A percentile compares a stretch with the other conserved stretches of the same genome.
Conservation (phyloP, 441 rosid genomes). For the Euphorbia schlechtendalii region DNA sequence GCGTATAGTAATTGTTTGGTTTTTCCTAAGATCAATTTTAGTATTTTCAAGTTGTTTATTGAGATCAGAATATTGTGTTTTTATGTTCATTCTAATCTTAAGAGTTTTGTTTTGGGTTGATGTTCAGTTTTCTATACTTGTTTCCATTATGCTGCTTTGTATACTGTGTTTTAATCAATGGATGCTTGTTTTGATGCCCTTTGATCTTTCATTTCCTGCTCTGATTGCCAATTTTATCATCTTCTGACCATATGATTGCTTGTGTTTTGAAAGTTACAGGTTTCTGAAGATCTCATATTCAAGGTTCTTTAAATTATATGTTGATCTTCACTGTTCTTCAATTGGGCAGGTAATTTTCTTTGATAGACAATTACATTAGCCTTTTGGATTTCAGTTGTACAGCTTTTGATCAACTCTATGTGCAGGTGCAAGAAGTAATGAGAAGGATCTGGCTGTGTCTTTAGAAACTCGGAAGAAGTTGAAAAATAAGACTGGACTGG, state of each 20-base stretch:
- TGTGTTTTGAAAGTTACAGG: conserved; percentile 4
- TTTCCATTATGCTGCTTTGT: conserved; percentile 1
- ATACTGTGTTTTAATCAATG: conserved; percentile 11
- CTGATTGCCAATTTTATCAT: background rate
- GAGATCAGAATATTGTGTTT: conserved; percentile 8
- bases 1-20: background rate
- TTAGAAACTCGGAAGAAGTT: conserved; percentile 15
- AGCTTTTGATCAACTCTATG: conserved; percentile 11
- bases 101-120: background rate
- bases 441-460: conserved; percentile 18
- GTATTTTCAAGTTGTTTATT: too few species aligned
- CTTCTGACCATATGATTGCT: conserved; percentile 9
- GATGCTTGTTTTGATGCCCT: conserved; percentile 6
- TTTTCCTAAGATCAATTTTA: background rate
- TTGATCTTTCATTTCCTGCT: conserved; percentile 4
- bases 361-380: background rate
- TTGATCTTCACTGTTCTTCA: conserved; percentile 24
- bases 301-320: background rate
- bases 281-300: conserved; percentile 25
- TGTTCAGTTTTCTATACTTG: conserved; percentile 2
- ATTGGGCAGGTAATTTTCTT: conserved; percentile 22
- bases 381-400: conserved; percentile 11
- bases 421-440: conserved; percentile 28
- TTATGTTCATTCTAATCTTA: conserved; percentile 2
- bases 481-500: conserved; percentile 65